Base-by-base conservation (phyloP, 208 protist genomes). In the Ichthyophonus hoferi region DNA sequence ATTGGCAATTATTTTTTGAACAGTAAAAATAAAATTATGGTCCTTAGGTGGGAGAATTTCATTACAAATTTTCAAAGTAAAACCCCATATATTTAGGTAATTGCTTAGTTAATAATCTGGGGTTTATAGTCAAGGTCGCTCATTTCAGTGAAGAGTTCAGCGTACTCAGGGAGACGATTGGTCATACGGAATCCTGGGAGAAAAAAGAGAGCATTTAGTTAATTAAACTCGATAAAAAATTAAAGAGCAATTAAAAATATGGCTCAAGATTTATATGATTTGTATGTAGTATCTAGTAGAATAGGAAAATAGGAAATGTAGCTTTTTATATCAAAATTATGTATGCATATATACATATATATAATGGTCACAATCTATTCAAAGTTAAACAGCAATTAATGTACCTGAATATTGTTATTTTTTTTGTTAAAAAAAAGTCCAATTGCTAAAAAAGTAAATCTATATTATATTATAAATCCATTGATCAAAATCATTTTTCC, bases 51-150 rank as follows among this genome's bases (percentile, higher is more conserved):
- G n/a, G n/a, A n/a, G n/a, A n/a, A n/a, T n/a, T n/a, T n/a, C n/a
- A n/a, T n/a, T n/a, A n/a, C n/a, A n/a, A n/a, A n/a, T n/a, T n/a
- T n/a, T n/a, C n/a, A n/a, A n/a, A n/a, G n/a, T n/a, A n/a, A n/a
- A n/a, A n/a, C n/a, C n/a, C n/a, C n/a, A n/a, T n/a, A n/a, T n/a
- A n/a, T n/a, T n/a, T n/a, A n/a, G n/a, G n/a, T n/a, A n/a, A n/a
- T n/a, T n/a, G n/a, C n/a, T 79, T 92, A 90, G 31, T 50, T 34
- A 42, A 95, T 93, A 79, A 95, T 87, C 88, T 96, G 92, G 34
- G 93, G 93, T 81, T 94, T 58, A 86, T 94, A 96, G 33, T 96
- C 90, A 40, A 87, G 90, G 37, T 92, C 38, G 1, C 89, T 41
- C 33, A 90, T 94, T 2, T 91, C 67, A 0, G 86, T 90, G 0